phyloP scores from a whole-genome alignment of 495 filamentous ascomycete genomes.

The Annulohypoxylon maeteangense region DNA sequence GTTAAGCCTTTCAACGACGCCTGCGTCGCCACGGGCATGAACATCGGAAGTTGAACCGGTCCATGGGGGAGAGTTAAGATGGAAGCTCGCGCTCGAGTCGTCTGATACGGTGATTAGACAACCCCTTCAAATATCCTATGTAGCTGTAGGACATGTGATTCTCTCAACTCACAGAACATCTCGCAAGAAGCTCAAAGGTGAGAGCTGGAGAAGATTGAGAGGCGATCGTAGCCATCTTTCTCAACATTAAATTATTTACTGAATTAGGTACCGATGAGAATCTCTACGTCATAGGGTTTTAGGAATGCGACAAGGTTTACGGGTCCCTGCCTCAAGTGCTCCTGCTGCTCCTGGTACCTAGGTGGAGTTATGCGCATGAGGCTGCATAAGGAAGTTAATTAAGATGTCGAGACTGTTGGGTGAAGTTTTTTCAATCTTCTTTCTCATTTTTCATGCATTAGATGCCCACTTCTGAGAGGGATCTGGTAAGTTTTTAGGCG shows the following conservation, averaged over 20 bases:
- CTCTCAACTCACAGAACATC: constrained; percentile 76
- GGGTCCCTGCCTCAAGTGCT: constrained; percentile 7
- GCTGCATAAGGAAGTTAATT: constrained; percentile 35
- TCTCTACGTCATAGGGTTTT: constrained; percentile 37
- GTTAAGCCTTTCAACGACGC: constrained; percentile 95
- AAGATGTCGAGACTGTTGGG: constrained; percentile 5
- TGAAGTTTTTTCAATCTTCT: constrained; percentile 6
- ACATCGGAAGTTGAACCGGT: constrained; percentile 86
- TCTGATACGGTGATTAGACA: constrained; percentile 61
- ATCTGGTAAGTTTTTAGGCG: constrained; percentile 10
- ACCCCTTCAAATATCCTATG: neutral
- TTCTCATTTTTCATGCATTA: constrained; percentile 13
- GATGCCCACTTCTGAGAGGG: constrained; percentile 10
- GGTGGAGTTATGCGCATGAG: constrained; percentile 34
- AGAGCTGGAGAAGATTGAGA: constrained; percentile 68
- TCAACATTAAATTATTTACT: constrained; percentile 41
- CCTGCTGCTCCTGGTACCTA: too few relatives aligned
- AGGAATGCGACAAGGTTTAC: constrained; percentile 17
- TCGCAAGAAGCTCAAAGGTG: constrained; percentile 81
- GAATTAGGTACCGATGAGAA: constrained; percentile 1
- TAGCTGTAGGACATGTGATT: neutral
- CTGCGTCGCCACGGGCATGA: constrained; percentile 99
- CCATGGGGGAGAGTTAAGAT: constrained; percentile 91
- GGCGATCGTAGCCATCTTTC: constrained; percentile 58
- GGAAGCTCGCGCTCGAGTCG: constrained; percentile 94